Evolutionary conservation across 768 basidiomycete species (phyloP).

Genomic region (Boletus vermiculosoides): DNA sequence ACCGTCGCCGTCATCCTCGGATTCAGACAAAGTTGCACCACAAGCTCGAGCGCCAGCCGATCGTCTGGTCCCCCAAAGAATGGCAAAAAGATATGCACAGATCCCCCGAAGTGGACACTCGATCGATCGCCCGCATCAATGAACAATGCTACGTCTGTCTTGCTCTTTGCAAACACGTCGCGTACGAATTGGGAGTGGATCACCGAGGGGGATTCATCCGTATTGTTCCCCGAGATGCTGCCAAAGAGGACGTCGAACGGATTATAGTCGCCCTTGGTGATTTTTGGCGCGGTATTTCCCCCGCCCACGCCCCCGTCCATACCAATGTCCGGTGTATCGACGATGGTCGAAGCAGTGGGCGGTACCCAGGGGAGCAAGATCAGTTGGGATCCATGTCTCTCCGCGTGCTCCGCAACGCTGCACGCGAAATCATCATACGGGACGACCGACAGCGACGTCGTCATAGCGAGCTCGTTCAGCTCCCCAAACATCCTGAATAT

Average conservation of each 20-base stretch:
- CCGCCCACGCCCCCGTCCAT: constrained; percentile 23
- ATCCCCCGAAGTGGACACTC: constrained; percentile 26
- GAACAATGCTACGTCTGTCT: constrained; percentile 80
- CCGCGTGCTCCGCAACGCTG: constrained; percentile 68
- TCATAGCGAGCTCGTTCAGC: constrained; percentile 64
- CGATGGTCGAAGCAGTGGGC: constrained; percentile 25
- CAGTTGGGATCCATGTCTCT: constrained; percentile 59
- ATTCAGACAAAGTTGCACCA: constrained; percentile 78
- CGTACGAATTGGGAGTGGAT: constrained; percentile 85
- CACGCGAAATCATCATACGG: constrained; percentile 70
- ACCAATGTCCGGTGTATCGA: neutral
- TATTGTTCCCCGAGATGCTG: constrained; percentile 12
- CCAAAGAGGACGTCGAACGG: constrained; percentile 75
- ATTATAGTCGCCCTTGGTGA: constrained; percentile 34
- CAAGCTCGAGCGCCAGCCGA: constrained; percentile 79
- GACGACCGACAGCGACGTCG: constrained; percentile 69
- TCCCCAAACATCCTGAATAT: constrained; percentile 78
- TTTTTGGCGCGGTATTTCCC: constrained; percentile 8
- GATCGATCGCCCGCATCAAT: constrained; percentile 59
- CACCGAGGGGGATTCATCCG: constrained; percentile 46
- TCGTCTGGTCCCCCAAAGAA: constrained; percentile 97
- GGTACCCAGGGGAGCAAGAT: constrained; percentile 83
- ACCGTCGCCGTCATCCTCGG: constrained; percentile 71
- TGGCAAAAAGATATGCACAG: constrained; percentile 75
- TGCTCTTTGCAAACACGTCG: constrained; percentile 68